Percentiles rank a stretch among this genome's conserved stretches.
Evolutionary conservation across 441 rosid genomes (phyloP).

Genomic region (Aleurites moluccanus): DNA sequence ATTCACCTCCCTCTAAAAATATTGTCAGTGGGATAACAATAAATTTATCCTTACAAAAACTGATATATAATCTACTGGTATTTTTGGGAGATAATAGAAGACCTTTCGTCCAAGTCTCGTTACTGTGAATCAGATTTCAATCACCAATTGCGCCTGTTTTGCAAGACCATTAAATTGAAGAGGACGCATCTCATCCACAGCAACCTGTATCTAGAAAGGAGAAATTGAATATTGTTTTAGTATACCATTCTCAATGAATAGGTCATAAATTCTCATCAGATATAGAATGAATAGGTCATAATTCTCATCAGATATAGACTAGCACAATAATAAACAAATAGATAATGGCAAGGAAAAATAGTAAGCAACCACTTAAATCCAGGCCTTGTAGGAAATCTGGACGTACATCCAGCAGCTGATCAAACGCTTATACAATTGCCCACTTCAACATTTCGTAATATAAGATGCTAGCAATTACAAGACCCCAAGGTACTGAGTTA

Average conservation of each 20-base stretch:
- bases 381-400: background rate
- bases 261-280: background rate
- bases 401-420: background rate
- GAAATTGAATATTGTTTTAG: background rate
- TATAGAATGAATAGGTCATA: no score
- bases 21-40: no score
- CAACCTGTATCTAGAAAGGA: slow-evolving; percentile 5
- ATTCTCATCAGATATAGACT: no score
- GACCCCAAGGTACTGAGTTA: no score
- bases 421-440: no score
- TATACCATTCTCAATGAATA: background rate
- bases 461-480: no score
- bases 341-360: background rate
- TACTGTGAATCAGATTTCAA: slow-evolving; percentile 18
- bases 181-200: slow-evolving; percentile 5
- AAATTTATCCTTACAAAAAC: background rate
- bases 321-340: background rate
- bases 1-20: no score
- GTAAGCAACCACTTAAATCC: no score
- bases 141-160: background rate
- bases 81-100: background rate
- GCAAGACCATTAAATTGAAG: background rate
- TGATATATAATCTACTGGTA: slow-evolving; percentile 22
- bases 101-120: slow-evolving; percentile 10
- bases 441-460: no score